Percentiles rank a stretch among this genome's conserved stretches.
Conservation (phyloP, 371 early-diverging fungal species). For the Nematocida ausubeli region DNA sequence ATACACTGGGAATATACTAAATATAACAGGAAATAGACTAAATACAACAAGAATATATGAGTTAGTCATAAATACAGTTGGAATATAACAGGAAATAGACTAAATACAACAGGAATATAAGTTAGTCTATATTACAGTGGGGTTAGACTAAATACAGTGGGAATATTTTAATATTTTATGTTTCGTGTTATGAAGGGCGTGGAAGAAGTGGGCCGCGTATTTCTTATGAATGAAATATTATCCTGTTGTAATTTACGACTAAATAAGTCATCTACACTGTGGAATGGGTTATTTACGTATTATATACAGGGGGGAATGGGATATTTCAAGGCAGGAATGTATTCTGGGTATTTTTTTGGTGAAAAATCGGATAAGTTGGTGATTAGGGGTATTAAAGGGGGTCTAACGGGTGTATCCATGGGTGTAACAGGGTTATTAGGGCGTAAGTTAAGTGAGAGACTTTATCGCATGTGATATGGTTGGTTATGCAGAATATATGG, state of each 20-base stretch:
- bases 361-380: neutral
- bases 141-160: no score
- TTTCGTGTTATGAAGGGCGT: slow-evolving; percentile 30
- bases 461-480: no score
- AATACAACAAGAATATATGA: no score
- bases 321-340: slow-evolving; percentile 21
- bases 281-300: slow-evolving; percentile 34
- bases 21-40: no score
- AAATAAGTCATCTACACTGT: slow-evolving; percentile 25
- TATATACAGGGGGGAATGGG: neutral
- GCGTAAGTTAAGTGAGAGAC: no score
- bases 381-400: neutral
- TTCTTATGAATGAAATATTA: slow-evolving; percentile 10
- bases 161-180: slow-evolving; percentile 27
- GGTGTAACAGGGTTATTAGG: no score
- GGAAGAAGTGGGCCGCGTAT: slow-evolving; percentile 38
- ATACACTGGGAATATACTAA: no score
- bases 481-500: no score
- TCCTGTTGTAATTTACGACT: neutral
- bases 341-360: slow-evolving; percentile 16
- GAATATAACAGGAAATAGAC: no score
- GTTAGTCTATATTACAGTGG: no score
- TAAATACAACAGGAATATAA: no score
- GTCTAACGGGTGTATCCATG: slow-evolving; percentile 2
- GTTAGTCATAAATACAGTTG: no score